Base-by-base conservation (phyloP, 352 stramenopile species). In the Phytophthora pistaciae region DNA sequence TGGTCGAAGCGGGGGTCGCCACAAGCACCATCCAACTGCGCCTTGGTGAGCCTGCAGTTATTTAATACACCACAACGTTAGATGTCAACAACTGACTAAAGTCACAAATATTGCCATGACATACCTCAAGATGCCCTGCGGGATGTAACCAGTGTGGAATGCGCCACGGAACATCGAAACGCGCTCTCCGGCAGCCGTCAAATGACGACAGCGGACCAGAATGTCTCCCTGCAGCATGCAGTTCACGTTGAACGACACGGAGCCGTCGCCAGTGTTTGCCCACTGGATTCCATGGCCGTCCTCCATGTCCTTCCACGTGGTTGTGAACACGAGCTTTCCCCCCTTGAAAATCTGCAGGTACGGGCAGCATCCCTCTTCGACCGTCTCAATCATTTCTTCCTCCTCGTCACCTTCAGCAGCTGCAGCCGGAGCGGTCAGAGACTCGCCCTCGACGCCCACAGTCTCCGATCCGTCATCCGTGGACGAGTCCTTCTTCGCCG, bases 271-370 rank as follows among this genome's bases (percentile, higher is more conserved):
- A 6, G 78, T 87, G 49, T 82, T 91, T 2, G 93, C 94, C 93
- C 98, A 99, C 53, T 97, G 94, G 9, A 98, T 90, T 16, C 95
- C 91, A 49, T 91, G 91, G 10, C 83, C 83, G 63, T 97, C 85
- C 60, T 96, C 78, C 82, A 93, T 92, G 64, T 97, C 90, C 10
- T 75, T 77, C 85, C 88, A 97, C 13, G 93, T 97, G 16, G 96
- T 98, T 25, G 96, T 99, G 73, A 98, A 98, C 2, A 99, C 90
- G 7, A 99, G 78, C 71, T 98, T 97, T 27, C 98, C 98, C 14
- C 85, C 91, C 80, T 99, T 99, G 81, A 99, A 99, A 67, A 99
- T 92, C 85, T 99, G 98, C 42, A 99, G 66, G 77, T 99, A 99
- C 49, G 98, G 98, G 64, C 94, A 98, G 79, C 97, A 99, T 6